Conservation (phyloP, 768 basidiomycete species). For the Lactarius pseudohatsudake region DNA sequence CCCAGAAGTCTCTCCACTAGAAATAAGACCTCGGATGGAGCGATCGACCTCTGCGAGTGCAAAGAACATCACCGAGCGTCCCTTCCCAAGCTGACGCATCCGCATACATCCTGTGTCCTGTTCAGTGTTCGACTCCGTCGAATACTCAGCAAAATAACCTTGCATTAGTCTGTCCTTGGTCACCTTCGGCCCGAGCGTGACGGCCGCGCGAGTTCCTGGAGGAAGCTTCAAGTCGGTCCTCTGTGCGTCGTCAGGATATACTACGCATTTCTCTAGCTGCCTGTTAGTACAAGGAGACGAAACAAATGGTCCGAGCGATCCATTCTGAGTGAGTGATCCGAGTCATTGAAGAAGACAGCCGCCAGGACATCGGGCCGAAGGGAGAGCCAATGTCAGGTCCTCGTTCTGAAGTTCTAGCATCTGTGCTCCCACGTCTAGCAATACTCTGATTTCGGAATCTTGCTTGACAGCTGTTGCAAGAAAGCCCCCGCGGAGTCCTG, state of each 20-base stretch:
- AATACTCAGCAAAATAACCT: constrained; percentile 35
- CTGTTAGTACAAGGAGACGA: constrained; percentile 41
- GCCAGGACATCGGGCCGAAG: constrained; percentile 36
- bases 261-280: constrained; percentile 40
- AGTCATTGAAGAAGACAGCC: constrained; percentile 41
- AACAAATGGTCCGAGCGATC: constrained; percentile 37
- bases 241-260: constrained; percentile 60
- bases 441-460: constrained; percentile 43
- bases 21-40: constrained; percentile 11
- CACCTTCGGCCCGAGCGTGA: constrained; percentile 51
- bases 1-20: neutral
- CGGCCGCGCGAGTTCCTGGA: constrained; percentile 41
- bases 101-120: constrained; percentile 20
- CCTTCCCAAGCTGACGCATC: constrained; percentile 26
- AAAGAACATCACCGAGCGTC: constrained; percentile 26
- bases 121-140: neutral
- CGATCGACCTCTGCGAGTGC: constrained; percentile 21
- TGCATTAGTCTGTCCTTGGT: constrained; percentile 54
- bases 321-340: constrained; percentile 42
- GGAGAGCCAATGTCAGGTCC: constrained; percentile 45
- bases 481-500: constrained; percentile 30
- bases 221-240: constrained; percentile 55
- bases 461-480: constrained; percentile 40
- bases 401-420: constrained; percentile 51
- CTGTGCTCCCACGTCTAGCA: constrained; percentile 60